Evolutionary conservation across 2,329 filamentous ascomycete genomes (phyloP).

Genomic region (Alternaria burnsii): DNA sequence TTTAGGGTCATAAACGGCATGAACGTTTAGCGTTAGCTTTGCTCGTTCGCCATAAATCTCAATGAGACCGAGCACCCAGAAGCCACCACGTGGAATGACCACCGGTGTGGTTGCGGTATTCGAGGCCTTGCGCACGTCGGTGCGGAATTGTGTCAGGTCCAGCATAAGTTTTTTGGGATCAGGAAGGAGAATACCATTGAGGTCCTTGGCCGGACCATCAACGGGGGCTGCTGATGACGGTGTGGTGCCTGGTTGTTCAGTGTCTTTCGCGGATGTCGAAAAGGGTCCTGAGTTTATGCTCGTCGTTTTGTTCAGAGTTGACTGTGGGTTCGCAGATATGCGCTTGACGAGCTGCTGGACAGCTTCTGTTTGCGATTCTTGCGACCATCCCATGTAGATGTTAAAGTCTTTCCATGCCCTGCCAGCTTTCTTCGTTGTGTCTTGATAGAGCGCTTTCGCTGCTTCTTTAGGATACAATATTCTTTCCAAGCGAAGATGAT

Average conservation of each 20-base stretch:
- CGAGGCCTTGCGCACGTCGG: slow-evolving; percentile 34
- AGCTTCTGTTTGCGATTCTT: slow-evolving; percentile 22
- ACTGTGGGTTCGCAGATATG: slow-evolving; percentile 12
- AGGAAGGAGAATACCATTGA: slow-evolving; percentile 33
- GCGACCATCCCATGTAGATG: slow-evolving; percentile 37
- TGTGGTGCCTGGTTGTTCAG: slow-evolving; percentile 22
- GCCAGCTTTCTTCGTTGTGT: slow-evolving; percentile 30
- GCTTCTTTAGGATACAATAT: slow-evolving; percentile 32
- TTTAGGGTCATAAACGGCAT: slow-evolving; percentile 57
- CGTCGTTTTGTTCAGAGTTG: slow-evolving; percentile 9
- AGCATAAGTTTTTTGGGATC: slow-evolving; percentile 37
- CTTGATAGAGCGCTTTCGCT: slow-evolving; percentile 35
- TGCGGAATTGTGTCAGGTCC: slow-evolving; percentile 39
- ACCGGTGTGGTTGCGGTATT: slow-evolving; percentile 4
- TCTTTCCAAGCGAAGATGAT: slow-evolving; percentile 50
- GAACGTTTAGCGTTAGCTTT: slow-evolving; percentile 55
- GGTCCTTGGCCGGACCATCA: slow-evolving; percentile 26
- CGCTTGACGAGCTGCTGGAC: slow-evolving; percentile 25
- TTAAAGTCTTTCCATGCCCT: slow-evolving; percentile 35
- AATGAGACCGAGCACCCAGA: slow-evolving; percentile 56
- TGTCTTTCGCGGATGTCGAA: slow-evolving; percentile 22
- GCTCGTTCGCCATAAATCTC: slow-evolving; percentile 56
- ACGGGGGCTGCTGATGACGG: slow-evolving; percentile 17
- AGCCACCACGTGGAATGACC: slow-evolving; percentile 55
- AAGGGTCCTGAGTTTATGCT: slow-evolving; percentile 16